These are phyloP conservation scores for Talaromyces sp. DNA, from an alignment of 2,329 filamentous ascomycete species.

Conservation along the genomic window DNA sequence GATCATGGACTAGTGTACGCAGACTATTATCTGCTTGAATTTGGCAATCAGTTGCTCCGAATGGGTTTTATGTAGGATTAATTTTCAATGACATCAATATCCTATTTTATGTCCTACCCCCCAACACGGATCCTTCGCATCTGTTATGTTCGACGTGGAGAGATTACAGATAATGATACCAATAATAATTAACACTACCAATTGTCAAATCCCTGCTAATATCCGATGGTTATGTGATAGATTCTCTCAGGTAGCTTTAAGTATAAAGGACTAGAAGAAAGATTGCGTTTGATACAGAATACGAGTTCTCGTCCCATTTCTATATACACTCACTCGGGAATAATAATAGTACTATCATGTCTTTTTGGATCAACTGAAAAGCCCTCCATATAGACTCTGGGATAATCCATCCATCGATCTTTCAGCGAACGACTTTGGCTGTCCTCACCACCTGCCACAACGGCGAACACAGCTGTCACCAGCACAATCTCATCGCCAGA, in stretches of 20 bases:
- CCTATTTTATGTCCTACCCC: neutral
- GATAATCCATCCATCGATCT: neutral
- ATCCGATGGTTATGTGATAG: too few relatives aligned
- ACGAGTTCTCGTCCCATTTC: neutral
- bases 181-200: neutral
- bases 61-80: neutral
- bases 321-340: neutral
- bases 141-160: too few relatives aligned
- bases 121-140: too few relatives aligned
- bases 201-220: neutral
- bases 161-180: neutral
- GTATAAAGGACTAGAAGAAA: too few relatives aligned
- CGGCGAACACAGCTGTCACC: neutral
- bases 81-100: neutral
- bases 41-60: slow-evolving; percentile 29
- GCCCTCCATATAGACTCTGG: neutral
- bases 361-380: neutral
- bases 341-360: neutral
- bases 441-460: neutral
- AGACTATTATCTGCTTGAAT: slow-evolving; percentile 43
- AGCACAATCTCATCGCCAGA: neutral
- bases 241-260: too few relatives aligned
- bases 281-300: neutral
- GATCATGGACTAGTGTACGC: slow-evolving; percentile 45
- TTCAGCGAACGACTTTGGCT: neutral